Base-by-base conservation (phyloP, 1,139 yeast genomes). In the Kodamaea anthophila region DNA sequence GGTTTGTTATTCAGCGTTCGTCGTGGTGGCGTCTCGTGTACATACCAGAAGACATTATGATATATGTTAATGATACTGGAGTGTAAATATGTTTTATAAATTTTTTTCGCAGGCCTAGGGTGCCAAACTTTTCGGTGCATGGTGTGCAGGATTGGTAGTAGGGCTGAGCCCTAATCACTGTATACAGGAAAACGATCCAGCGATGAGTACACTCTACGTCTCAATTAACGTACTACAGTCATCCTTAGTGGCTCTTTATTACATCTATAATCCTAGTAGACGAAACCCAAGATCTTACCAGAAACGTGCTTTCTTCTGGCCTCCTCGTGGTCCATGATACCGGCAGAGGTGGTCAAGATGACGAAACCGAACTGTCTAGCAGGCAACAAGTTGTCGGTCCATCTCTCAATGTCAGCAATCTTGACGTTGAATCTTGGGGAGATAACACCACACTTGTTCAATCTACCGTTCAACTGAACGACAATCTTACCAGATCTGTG, bases 281-380 rank as follows among this genome's bases (percentile, higher is more conserved):
- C 96, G 68, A 84, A 88, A 58, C 97, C 97, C 59, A 88, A 78
- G 60, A 88, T 81, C 74, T 88, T 88, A 67, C 97, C 97, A 53
- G 96, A 86, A 54, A 88, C 97, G 70, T 91, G 97, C 84, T 91
- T 91, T 81, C 97, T 84, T 80, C 96, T 87, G 55, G 98, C 98
- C 75, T 91, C 98, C 75, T 91, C 98, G 74, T 91, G 98, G 76
- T 91, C 97, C 96, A 91, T 87, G 55, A 91, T 91, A 72, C 98
- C 98, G 55, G 97, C 96, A 55, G 98, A 91, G 53, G 98, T 91
- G 66, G 98, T 88, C 60, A 88, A 78, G 65, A 88, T 83, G 59
- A 88, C 88, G 73, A 72, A 87, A 73, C 97, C 97, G 58, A 88
- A 88, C 71, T 88, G 97, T 82, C 97, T 86, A 47, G 97, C 94